A percentile compares a stretch with the other conserved stretches of the same genome.
These are phyloP conservation scores for Chrysoporthe cubensis DNA, from an alignment of 2,329 filamentous ascomycete species.

Conservation along the genomic window DNA sequence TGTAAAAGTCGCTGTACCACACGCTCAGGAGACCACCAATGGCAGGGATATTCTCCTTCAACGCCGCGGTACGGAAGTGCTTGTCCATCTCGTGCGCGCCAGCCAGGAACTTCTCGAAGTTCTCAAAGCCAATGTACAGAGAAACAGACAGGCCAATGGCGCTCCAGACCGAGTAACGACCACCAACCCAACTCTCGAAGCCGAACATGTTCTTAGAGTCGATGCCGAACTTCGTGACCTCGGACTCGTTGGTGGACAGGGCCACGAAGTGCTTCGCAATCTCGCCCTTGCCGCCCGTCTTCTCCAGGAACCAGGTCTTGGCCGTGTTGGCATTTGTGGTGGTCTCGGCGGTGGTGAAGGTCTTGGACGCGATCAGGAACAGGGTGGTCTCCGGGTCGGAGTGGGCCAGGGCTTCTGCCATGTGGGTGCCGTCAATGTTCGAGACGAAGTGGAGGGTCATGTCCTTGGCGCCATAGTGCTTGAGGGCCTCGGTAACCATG, in stretches of 20 bases:
- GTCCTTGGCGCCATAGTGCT: slow-evolving; percentile 85
- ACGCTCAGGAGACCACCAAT: slow-evolving; percentile 92
- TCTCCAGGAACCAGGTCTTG: slow-evolving; percentile 94
- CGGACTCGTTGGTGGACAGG: slow-evolving; percentile 90
- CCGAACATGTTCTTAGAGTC: slow-evolving; percentile 99
- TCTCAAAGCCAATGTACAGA: slow-evolving; percentile 94
- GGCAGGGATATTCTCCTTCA: slow-evolving; percentile 93
- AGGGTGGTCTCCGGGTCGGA: slow-evolving; percentile 98
- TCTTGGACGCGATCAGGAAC: slow-evolving; percentile 98
- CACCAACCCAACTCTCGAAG: slow-evolving; percentile 98
- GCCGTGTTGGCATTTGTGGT: slow-evolving; percentile 96
- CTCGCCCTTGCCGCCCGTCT: slow-evolving; percentile 73
- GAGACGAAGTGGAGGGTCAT: slow-evolving; percentile 97
- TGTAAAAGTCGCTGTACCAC: slow-evolving; percentile 99
- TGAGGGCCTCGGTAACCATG: slow-evolving; percentile 98
- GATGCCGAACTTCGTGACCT: slow-evolving; percentile 98
- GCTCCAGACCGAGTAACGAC: slow-evolving; percentile 98
- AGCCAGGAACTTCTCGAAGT: slow-evolving; percentile 94
- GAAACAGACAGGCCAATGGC: slow-evolving; percentile 95
- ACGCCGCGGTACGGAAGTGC: slow-evolving; percentile 89
- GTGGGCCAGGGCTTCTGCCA: slow-evolving; percentile 85
- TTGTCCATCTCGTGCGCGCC: slow-evolving; percentile 98
- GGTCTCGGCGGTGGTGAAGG: slow-evolving; percentile 98
- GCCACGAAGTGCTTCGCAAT: slow-evolving; percentile 99
- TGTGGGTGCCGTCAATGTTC: slow-evolving; percentile 99